phyloP scores from a whole-genome alignment of 2,329 filamentous ascomycete species.

The Calonectria hongkongensis region DNA sequence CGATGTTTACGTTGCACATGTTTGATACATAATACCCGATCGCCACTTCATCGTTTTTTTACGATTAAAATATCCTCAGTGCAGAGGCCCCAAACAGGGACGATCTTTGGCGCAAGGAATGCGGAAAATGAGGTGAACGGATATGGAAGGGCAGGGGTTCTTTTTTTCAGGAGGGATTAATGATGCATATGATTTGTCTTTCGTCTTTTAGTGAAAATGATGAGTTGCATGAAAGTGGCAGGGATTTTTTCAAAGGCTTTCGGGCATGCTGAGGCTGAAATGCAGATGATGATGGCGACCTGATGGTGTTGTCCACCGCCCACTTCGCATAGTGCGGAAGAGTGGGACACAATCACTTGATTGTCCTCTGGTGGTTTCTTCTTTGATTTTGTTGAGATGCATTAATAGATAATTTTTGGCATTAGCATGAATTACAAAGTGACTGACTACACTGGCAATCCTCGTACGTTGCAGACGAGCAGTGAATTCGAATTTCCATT shows the following conservation, averaged over 20 bases:
- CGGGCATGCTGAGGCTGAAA: constrained; percentile 40
- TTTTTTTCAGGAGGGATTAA: constrained; percentile 58
- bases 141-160: constrained; percentile 54
- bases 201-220: constrained; percentile 59
- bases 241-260: constrained; percentile 48
- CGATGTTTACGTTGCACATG: constrained; percentile 61
- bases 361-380: constrained; percentile 48
- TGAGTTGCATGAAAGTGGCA: constrained; percentile 54
- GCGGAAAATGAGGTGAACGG: constrained; percentile 55
- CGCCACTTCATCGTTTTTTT: constrained; percentile 56
- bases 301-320: constrained; percentile 36
- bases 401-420: constrained; percentile 58
- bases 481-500: no score
- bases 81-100: constrained; percentile 47
- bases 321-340: constrained; percentile 41
- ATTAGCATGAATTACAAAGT: neutral
- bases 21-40: constrained; percentile 66
- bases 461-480: no score
- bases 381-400: constrained; percentile 57
- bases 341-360: constrained; percentile 53
- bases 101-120: constrained; percentile 55
- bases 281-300: constrained; percentile 40
- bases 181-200: constrained; percentile 60
- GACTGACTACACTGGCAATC: neutral
- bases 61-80: constrained; percentile 53